A percentile compares a stretch with the other conserved stretches of the same genome.
phyloP scores from a whole-genome alignment of 306 rosid species.

The Castanea mollissima region DNA sequence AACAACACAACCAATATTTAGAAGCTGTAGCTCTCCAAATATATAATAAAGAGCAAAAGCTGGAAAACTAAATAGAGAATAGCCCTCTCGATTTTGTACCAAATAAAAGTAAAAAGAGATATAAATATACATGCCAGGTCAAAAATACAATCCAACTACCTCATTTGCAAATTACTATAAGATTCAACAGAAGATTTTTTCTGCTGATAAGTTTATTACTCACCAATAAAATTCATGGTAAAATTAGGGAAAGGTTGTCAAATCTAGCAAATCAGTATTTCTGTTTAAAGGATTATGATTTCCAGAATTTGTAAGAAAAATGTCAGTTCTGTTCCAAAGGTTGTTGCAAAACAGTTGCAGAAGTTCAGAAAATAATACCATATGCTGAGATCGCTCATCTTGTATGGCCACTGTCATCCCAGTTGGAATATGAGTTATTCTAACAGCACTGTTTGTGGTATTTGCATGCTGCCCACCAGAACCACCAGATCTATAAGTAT shows the following conservation, averaged over 20 bases:
- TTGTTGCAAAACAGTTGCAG: not conserved
- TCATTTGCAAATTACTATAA: not conserved
- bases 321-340: slow-evolving; percentile 6
- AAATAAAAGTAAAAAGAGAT: not conserved
- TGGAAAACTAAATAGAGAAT: not conserved
- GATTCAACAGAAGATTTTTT: not conserved
- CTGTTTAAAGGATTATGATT: not conserved
- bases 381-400: slow-evolving; percentile 93
- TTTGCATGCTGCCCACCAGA: slow-evolving; percentile 97
- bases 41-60: no score
- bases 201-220: not conserved
- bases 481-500: slow-evolving; percentile 87
- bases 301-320: not conserved
- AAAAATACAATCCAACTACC: not conserved
- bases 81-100: not conserved
- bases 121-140: not conserved
- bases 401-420: slow-evolving; percentile 82
- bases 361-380: slow-evolving; percentile 42
- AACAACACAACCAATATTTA: not conserved
- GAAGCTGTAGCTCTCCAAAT: no score
- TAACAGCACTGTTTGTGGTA: slow-evolving; percentile 94
- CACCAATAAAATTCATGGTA: not conserved
- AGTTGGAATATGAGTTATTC: slow-evolving; percentile 78
- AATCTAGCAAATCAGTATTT: not conserved
- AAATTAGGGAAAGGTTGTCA: not conserved